Evolutionary conservation across 495 filamentous ascomycete genomes (phyloP).

Genomic region (Penicillium longicatenatum): DNA sequence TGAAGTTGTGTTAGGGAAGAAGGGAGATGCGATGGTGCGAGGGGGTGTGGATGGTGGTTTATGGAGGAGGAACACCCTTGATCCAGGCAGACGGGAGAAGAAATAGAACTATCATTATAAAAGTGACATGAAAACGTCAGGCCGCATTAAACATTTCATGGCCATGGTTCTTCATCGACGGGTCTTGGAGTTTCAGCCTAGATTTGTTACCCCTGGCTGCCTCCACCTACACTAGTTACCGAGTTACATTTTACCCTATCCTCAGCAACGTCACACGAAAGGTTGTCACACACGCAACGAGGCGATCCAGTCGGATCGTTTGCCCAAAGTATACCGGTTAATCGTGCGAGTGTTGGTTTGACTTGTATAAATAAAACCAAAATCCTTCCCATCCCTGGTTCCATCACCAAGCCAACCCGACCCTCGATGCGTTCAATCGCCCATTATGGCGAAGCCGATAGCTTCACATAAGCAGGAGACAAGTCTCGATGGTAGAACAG

Average conservation of each 20-base stretch:
- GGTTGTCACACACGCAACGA: background rate
- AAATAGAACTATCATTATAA: no score
- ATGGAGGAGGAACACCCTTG: conserved; percentile 70
- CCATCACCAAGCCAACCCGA: background rate
- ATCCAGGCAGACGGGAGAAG: conserved; percentile 37
- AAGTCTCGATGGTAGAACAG: conserved; percentile 33
- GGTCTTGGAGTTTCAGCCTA: background rate
- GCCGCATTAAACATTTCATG: no score
- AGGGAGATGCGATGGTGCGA: conserved; percentile 54
- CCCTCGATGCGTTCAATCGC: background rate
- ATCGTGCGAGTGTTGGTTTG: no score
- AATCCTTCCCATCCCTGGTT: background rate
- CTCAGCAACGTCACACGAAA: no score
- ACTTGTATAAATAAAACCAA: no score
- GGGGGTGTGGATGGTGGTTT: conserved; percentile 47
- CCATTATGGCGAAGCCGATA: no score
- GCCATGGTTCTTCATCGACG: no score
- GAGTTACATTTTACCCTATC: background rate
- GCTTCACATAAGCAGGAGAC: background rate
- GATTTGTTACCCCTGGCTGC: background rate
- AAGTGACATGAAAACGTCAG: no score
- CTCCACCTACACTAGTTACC: background rate
- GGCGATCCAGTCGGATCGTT: background rate
- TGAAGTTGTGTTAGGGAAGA: conserved; percentile 73
- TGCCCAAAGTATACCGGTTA: background rate